Conservation (phyloP, 139 green algal species). For the Haematococcus sp. region DNA sequence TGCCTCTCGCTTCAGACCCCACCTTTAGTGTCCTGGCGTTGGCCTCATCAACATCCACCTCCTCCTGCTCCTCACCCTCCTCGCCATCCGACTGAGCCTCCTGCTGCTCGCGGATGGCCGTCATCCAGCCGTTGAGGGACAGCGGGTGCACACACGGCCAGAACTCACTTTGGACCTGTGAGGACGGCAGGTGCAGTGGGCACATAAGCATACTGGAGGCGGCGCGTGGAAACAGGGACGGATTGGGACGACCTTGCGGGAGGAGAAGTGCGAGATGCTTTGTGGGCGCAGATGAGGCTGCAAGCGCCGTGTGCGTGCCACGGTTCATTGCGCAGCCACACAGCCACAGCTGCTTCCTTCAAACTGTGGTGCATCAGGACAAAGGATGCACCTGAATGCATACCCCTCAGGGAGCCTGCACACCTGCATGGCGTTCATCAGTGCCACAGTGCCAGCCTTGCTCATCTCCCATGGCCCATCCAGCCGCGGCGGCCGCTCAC, state of each 20-base stretch:
- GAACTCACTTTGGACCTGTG: constrained; percentile 29
- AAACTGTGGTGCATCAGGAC: not conserved
- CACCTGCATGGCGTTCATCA: constrained; percentile 44
- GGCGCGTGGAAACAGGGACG: not conserved
- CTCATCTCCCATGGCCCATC: constrained; percentile 13
- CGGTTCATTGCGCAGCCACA: too few relatives aligned
- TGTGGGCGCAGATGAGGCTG: too few relatives aligned
- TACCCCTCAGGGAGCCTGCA: too few relatives aligned
- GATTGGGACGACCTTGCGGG: too few relatives aligned
- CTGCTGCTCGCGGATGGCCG: constrained; percentile 18
- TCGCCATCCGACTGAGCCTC: not conserved
- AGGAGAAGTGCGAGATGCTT: too few relatives aligned
- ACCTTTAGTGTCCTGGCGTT: too few relatives aligned
- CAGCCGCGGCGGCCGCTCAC: constrained; percentile 40
- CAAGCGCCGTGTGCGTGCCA: too few relatives aligned
- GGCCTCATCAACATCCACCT: too few relatives aligned
- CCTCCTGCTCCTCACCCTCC: not conserved
- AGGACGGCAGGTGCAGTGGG: too few relatives aligned
- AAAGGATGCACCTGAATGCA: not conserved
- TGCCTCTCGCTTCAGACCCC: too few relatives aligned
- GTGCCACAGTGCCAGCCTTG: constrained; percentile 17
- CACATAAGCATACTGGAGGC: not conserved
- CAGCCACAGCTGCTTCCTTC: not conserved
- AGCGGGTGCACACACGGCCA: constrained; percentile 20
- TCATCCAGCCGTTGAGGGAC: constrained; percentile 30